phyloP scores from a whole-genome alignment of 176 grass and related monocot genomes.

The Carex parvula region DNA sequence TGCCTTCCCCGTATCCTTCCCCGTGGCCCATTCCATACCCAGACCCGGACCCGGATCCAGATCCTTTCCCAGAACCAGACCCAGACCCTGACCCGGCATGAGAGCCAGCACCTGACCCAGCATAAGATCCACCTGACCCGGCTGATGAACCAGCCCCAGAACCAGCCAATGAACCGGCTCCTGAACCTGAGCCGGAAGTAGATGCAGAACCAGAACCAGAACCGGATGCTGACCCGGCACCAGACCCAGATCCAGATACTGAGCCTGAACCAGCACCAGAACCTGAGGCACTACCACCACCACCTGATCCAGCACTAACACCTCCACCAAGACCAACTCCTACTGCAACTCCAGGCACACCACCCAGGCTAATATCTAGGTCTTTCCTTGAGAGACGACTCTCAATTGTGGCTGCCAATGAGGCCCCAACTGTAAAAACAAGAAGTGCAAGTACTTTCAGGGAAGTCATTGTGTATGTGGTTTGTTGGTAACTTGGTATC shows the following conservation, averaged over 20 bases:
- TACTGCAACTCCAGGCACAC: slow-evolving; percentile 35
- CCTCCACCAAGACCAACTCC: slow-evolving; percentile 32
- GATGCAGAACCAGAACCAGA: slow-evolving; percentile 13
- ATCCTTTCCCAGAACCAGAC: neutral
- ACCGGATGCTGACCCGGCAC: neutral
- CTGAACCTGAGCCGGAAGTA: slow-evolving; percentile 14
- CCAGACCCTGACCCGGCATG: neutral
- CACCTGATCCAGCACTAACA: slow-evolving; percentile 20
- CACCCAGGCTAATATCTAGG: slow-evolving; percentile 52
- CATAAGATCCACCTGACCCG: neutral
- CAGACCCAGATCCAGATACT: neutral
- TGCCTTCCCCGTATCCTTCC: slow-evolving; percentile 8
- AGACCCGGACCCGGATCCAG: slow-evolving; percentile 2
- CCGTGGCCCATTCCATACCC: neutral
- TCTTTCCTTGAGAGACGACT: slow-evolving; percentile 45
- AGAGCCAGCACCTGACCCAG: slow-evolving; percentile 1
- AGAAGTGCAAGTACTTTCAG: slow-evolving; percentile 26
- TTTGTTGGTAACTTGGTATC: neutral
- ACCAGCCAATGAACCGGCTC: slow-evolving; percentile 17
- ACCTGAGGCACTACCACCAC: neutral
- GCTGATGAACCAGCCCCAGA: slow-evolving; percentile 16
- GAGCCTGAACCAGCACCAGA: slow-evolving; percentile 23
- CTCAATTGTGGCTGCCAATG: slow-evolving; percentile 19
- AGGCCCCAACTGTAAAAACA: neutral
- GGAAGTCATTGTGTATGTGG: neutral